Evolutionary conservation across 257 asterid genomes (phyloP).

Genomic region (Pogostemon cablin): DNA sequence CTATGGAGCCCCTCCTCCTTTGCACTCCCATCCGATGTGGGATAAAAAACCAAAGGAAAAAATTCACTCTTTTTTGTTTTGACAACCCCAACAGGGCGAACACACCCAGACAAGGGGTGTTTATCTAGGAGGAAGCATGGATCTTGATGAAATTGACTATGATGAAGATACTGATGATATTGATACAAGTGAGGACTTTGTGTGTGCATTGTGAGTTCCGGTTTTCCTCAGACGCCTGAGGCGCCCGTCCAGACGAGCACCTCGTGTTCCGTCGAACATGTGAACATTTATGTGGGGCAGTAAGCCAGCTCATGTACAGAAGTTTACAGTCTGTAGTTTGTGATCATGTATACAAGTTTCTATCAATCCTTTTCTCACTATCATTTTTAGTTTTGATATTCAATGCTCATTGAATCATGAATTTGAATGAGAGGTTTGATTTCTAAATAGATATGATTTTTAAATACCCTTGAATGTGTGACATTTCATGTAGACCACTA

Average conservation of each 20-base stretch:
- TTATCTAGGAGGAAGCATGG: slow-evolving; percentile 57
- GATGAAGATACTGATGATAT: slow-evolving; percentile 63
- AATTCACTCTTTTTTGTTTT: too few species aligned
- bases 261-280: too few species aligned
- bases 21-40: too few species aligned
- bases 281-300: too few species aligned
- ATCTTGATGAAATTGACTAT: slow-evolving; percentile 60
- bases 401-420: slow-evolving; percentile 12
- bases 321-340: slow-evolving; percentile 3
- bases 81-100: too few species aligned
- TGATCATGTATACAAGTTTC: background rate
- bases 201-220: slow-evolving; percentile 48
- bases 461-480: slow-evolving; percentile 6
- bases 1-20: too few species aligned
- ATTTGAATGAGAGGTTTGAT: slow-evolving; percentile 20
- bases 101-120: slow-evolving; percentile 34
- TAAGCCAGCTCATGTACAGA: background rate
- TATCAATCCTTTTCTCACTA: background rate
- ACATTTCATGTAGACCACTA: slow-evolving; percentile 16
- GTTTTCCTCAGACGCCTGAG: too few species aligned
- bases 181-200: slow-evolving; percentile 70
- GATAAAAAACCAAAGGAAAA: too few species aligned
- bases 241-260: too few species aligned
- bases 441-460: background rate
- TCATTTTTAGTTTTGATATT: background rate